These are phyloP conservation scores for Leptographium flavum DNA, from an alignment of 2,329 filamentous ascomycete genomes.

Conservation along the genomic window DNA sequence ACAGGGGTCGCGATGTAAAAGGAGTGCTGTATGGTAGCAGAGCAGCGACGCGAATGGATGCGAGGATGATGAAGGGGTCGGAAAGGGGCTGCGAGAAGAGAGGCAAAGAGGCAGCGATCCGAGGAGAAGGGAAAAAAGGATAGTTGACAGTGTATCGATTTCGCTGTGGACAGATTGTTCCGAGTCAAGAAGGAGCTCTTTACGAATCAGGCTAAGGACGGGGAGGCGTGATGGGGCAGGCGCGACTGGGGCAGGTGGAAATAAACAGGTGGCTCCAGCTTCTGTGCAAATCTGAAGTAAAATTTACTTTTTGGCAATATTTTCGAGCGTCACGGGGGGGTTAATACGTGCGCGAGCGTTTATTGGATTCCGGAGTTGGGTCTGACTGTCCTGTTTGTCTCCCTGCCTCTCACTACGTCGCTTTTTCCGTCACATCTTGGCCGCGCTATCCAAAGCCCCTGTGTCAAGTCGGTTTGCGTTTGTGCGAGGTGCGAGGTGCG, in stretches of 20 bases:
- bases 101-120: background rate
- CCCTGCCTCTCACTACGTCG: too few relatives aligned
- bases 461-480: too few relatives aligned
- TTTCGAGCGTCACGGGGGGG: too few relatives aligned
- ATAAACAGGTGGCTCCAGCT: slow-evolving; percentile 14
- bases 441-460: too few relatives aligned
- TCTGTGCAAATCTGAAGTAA: background rate
- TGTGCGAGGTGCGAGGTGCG: too few relatives aligned
- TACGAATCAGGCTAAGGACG: background rate
- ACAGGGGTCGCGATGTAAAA: background rate
- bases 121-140: background rate
- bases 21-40: background rate
- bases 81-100: background rate
- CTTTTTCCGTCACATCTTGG: too few relatives aligned
- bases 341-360: too few relatives aligned
- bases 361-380: too few relatives aligned
- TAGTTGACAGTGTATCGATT: background rate
- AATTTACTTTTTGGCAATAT: background rate
- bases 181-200: slow-evolving; percentile 4
- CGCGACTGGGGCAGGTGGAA: slow-evolving; percentile 7
- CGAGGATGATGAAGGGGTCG: background rate
- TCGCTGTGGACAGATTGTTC: background rate
- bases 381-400: too few relatives aligned
- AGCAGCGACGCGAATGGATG: background rate
- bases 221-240: slow-evolving; percentile 1